Evolutionary conservation across 2,329 filamentous ascomycete genomes (phyloP).

Genomic region (Chaetomiaceae sp.): DNA sequence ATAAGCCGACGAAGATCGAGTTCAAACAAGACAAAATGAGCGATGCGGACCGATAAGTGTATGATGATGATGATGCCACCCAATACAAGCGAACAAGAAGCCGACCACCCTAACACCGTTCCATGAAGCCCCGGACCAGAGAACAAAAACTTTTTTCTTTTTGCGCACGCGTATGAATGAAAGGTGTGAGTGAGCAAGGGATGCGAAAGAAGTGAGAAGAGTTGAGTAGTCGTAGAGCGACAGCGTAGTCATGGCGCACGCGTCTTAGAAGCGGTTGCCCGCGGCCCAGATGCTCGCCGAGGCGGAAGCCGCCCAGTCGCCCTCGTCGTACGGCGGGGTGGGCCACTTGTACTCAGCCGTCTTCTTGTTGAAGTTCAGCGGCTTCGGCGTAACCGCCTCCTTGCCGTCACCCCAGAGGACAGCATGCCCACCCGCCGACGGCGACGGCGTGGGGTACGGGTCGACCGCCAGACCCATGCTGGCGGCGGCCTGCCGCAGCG

Average conservation of each 20-base stretch:
- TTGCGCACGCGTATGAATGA: no score
- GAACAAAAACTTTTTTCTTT: slow-evolving; percentile 12
- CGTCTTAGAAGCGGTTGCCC: slow-evolving; percentile 53
- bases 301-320: slow-evolving; percentile 81
- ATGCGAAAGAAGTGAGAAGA: not conserved
- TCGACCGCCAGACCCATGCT: slow-evolving; percentile 55
- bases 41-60: slow-evolving; percentile 15
- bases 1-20: slow-evolving; percentile 2
- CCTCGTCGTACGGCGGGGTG: slow-evolving; percentile 90
- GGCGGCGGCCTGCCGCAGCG: slow-evolving; percentile 57
- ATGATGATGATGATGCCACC: slow-evolving; percentile 17
- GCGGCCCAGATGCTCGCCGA: slow-evolving; percentile 75
- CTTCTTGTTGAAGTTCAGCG: slow-evolving; percentile 61
- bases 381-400: slow-evolving; percentile 59
- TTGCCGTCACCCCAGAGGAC: slow-evolving; percentile 65
- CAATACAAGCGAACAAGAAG: slow-evolving; percentile 5
- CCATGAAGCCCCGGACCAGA: slow-evolving; percentile 16
- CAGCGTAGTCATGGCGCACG: slow-evolving; percentile 19
- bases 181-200: slow-evolving; percentile 4
- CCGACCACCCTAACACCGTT: slow-evolving; percentile 17
- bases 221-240: not conserved
- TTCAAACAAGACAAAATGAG: slow-evolving; percentile 3
- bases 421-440: slow-evolving; percentile 77
- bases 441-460: slow-evolving; percentile 61
- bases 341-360: slow-evolving; percentile 68